phyloP scores from a whole-genome alignment of 306 rosid genomes.

The Corylus americana region DNA sequence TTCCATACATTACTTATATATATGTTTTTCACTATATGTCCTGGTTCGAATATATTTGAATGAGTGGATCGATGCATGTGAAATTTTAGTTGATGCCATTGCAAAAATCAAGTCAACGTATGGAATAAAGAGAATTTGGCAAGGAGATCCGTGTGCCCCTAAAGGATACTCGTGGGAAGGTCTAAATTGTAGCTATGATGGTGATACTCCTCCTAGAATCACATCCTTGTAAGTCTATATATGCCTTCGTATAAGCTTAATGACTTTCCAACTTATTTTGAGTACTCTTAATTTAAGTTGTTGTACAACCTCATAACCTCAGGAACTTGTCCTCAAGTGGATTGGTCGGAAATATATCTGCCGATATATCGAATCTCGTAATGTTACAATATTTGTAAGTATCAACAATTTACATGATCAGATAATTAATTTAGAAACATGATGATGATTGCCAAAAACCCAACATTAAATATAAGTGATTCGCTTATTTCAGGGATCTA shows the following conservation, averaged over 20 bases:
- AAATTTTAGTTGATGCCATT: too few species aligned
- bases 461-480: constrained; percentile 1
- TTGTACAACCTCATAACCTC: constrained; percentile 11
- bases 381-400: constrained; percentile 53
- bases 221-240: too few species aligned
- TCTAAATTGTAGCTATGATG: constrained; percentile 40
- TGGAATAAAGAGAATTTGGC: too few species aligned
- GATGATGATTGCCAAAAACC: background rate
- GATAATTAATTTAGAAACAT: background rate
- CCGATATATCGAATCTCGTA: constrained; percentile 36
- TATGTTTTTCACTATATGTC: background rate
- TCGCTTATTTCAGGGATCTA: constrained; percentile 48
- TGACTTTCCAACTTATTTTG: background rate
- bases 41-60: too few species aligned
- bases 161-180: too few species aligned
- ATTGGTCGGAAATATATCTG: constrained; percentile 38
- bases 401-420: background rate
- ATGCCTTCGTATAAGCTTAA: background rate
- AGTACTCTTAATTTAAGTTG: background rate
- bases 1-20: too few species aligned
- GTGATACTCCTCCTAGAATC: background rate
- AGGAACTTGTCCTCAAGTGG: constrained; percentile 54
- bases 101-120: too few species aligned
- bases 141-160: too few species aligned
- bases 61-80: too few species aligned